Evolutionary conservation across 2,329 filamentous ascomycete species (phyloP), one percentile per base, ranked within the genome.

Genomic region (Fusarium fracticaudum): DNA sequence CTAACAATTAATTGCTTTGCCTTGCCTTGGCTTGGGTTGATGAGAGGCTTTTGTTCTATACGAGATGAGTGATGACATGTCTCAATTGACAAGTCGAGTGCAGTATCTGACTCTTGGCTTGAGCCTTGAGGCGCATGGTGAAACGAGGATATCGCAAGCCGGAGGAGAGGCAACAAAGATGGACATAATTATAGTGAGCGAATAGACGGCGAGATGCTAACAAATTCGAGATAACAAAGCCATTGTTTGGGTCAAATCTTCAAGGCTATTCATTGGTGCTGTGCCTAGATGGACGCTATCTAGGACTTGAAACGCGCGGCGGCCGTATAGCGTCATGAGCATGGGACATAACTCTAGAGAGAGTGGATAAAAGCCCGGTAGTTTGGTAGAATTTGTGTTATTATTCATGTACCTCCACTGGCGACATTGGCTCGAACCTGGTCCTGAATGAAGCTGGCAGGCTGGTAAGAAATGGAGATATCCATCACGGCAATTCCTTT

Each of bases 301-400:
- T 71, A 47, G 55, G 40, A 76, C 64, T 73, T 78, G 76, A 78
- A 78, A 78, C 76, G 67, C 73, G 68, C 73, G 69, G 75, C 66
- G 61, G 60, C 43, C 60, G 41, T 44, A 57, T 69, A 74, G 71
- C 69, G 71, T 45, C 20, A 55, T 54, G 43, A 48, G 48, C 38
- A 37, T 59, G 43, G 60, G n/a, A 50, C 58, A 54, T 47, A 59
- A 50, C 63, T 43, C 41, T 29, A 47, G 41, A 41, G 41, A 41
- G 60, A 55, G 45, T 61, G 54, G 60, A 55, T 64, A 45, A 47
- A 29, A 38, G 65, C 55, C 64, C 47, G 41, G 64, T 69, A 69
- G 64, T 50, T 48, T 69, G 66, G 66, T 63, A 68, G 47, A 55
- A 66, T 43, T 60, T 50, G 54, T 58, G 50, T 38, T 26, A 45